Base-by-base conservation (phyloP, 805 yeast genomes). In the Komagataella kurtzmanii region DNA sequence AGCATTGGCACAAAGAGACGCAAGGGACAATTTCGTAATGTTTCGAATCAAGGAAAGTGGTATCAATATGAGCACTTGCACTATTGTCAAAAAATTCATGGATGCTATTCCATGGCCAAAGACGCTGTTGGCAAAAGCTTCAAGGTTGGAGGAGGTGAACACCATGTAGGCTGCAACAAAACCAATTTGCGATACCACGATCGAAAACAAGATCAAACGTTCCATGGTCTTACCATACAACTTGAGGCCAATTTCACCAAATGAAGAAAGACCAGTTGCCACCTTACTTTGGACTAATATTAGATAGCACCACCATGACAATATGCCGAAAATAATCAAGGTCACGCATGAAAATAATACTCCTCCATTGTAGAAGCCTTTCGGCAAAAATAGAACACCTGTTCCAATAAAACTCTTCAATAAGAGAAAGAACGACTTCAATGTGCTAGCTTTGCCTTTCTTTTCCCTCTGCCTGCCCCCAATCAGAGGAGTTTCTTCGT, bases 81-180 rank as follows among this genome's bases (percentile, higher is more conserved):
- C 57, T 2, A 74, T 49, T 54, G 85, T 81, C 55, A 81, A 70
- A 47, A 67, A 62, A 8, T 71, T 67, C 17, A 76, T 66, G 7
- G 73, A 63, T 30, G 14, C 10, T 1, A 74, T 53, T 3, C 72
- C 59, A 8, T 64, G 54, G 3, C 69, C 65, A n/a, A 79, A 69
- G 1, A 80, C 72, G 59, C 80, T 81, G 5, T 59, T 59, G 2
- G 78, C 52, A 59, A 86, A 85, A 0, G 91, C 89, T 45, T 73
- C 69, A 30, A 85, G 59, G 61, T 85, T 86, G 54, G 83, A 85
- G 1, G 87, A 79, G 0, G 91, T 84, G 65, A 86, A 86, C 1
- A 86, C 86, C 57, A 84, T 81, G 62, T 86, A 86, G 0, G 93
- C 88, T 14, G 87, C 87, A 7, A 84, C 85, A 61, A 86, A 86